phyloP scores from a whole-genome alignment of 129 eudicot genomes.

The Centaurea solstitialis region DNA sequence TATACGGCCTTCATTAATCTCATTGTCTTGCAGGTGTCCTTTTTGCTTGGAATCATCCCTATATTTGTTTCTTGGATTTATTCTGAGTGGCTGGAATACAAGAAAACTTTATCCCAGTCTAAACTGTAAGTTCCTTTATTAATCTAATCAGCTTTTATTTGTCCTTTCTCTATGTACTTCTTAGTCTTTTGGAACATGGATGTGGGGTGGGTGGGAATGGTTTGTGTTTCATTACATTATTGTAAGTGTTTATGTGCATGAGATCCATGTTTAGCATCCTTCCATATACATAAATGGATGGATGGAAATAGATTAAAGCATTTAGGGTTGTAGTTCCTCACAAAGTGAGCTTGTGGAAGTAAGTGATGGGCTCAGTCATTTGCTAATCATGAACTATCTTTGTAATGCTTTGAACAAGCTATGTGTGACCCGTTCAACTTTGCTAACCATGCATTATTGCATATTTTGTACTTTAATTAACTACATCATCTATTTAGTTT shows the following conservation, averaged over 20 bases:
- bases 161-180: not conserved
- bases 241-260: not conserved
- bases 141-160: not conserved
- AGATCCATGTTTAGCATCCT: not conserved
- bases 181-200: not conserved
- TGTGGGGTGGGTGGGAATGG: not conserved
- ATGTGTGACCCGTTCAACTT: not conserved
- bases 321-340: not conserved
- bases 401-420: not conserved
- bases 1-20: not conserved
- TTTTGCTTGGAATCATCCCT: constrained; percentile 91
- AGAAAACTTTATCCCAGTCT: constrained; percentile 58
- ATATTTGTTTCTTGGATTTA: constrained; percentile 81
- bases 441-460: not conserved
- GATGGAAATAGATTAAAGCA: not conserved
- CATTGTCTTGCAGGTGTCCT: constrained; percentile 66
- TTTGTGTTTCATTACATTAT: not conserved
- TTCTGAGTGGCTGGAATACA: constrained; percentile 89
- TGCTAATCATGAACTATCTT: not conserved
- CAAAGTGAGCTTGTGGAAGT: not conserved
- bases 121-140: constrained; percentile 69
- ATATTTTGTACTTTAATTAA: not conserved
- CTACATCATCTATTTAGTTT: not conserved
- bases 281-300: not conserved
- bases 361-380: not conserved